Percentiles rank a stretch among this genome's conserved stretches.
phyloP scores from a whole-genome alignment of 345 rosid species.

The Pistacia atlantica region DNA sequence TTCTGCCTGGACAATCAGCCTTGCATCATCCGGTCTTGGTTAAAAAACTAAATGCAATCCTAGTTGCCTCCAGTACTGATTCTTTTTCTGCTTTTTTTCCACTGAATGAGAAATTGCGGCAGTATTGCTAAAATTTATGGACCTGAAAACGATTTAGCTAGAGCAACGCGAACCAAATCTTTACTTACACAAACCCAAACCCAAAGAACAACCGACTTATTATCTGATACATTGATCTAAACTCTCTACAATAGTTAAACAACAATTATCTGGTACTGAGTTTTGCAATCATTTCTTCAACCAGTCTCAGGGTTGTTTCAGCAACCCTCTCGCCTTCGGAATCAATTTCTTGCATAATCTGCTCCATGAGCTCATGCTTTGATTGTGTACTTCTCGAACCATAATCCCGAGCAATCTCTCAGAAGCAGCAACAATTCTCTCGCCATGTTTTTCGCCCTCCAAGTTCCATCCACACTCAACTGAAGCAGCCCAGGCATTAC shows the following conservation, averaged over 20 bases:
- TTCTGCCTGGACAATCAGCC: background rate
- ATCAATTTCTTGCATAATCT: conserved; percentile 74
- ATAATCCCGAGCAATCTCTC: conserved; percentile 48
- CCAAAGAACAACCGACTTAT: background rate
- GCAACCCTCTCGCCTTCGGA: conserved; percentile 51
- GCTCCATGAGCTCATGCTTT: conserved; percentile 54
- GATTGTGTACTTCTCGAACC: conserved; percentile 37
- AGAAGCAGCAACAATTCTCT: conserved; percentile 61
- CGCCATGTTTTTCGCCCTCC: conserved; percentile 63
- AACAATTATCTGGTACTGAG: conserved; percentile 42
- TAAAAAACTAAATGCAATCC: too few species aligned
- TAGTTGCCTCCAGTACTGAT: too few species aligned
- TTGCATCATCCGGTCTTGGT: too few species aligned
- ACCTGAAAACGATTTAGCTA: background rate
- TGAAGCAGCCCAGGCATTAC: conserved; percentile 81
- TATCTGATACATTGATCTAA: background rate
- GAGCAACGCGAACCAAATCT: background rate
- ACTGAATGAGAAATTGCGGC: background rate
- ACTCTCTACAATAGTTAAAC: background rate
- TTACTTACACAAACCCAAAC: background rate
- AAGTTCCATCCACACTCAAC: conserved; percentile 72
- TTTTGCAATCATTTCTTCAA: conserved; percentile 82
- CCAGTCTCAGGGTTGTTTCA: conserved; percentile 50
- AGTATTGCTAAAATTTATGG: background rate
- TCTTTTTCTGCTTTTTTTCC: background rate